Percentiles rank a stretch among this genome's conserved stretches.
phyloP scores from a whole-genome alignment of 2,329 filamentous ascomycete genomes.

The Botrytis fabae region DNA sequence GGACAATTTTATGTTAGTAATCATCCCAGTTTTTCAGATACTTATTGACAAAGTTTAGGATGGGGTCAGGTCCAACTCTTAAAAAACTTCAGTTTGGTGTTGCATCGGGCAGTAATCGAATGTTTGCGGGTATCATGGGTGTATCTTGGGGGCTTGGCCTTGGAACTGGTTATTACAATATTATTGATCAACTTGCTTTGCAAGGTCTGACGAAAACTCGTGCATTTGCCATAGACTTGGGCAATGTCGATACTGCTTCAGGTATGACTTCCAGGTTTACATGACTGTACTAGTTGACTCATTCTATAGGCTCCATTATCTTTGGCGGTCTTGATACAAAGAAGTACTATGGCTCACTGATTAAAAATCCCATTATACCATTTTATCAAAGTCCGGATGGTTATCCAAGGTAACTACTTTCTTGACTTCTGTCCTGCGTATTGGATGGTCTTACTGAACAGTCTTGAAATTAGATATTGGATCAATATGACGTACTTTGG shows the following conservation, averaged over 20 bases:
- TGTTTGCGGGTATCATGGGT: constrained; percentile 26
- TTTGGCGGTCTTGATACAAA: constrained; percentile 33
- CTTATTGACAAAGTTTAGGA: not conserved
- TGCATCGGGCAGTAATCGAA: constrained; percentile 11
- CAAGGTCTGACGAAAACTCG: constrained; percentile 30
- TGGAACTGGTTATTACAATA: constrained; percentile 26
- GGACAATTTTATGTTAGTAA: constrained; percentile 15
- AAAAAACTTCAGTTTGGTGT: constrained; percentile 24
- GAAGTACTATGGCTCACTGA: constrained; percentile 30
- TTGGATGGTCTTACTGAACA: constrained; percentile 11
- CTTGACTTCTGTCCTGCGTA: not conserved
- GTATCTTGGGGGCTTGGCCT: constrained; percentile 18
- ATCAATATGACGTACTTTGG: constrained; percentile 31
- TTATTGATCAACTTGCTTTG: constrained; percentile 26
- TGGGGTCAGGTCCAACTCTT: constrained; percentile 18
- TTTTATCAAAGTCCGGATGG: constrained; percentile 26
- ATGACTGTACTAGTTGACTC: not conserved
- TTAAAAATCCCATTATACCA: constrained; percentile 29
- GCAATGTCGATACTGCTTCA: constrained; percentile 26
- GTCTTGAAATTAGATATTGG: constrained; percentile 27
- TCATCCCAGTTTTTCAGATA: not conserved
- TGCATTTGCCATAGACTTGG: constrained; percentile 30
- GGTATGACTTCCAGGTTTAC: constrained; percentile 12
- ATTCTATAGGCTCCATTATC: constrained; percentile 27
- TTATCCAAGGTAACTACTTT: constrained; percentile 20